Percentiles rank a stretch among this genome's conserved stretches.
These are phyloP conservation scores for Coniferiporia sulphurascens DNA, from an alignment of 1,284 basidiomycete species.

Conservation along the genomic window DNA sequence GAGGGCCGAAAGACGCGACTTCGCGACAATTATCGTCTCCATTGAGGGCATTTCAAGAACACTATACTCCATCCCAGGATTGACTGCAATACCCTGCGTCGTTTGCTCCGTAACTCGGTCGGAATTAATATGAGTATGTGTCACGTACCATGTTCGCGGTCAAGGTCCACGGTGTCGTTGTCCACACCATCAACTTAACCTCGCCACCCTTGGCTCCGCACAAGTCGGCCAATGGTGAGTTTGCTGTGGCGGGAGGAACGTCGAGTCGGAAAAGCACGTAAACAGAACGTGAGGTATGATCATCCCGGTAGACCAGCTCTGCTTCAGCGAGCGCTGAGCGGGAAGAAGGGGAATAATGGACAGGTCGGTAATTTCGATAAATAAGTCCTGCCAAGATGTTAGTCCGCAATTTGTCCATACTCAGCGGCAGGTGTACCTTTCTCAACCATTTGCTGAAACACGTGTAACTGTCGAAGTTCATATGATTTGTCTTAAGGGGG, in stretches of 20 bases:
- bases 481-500: conserved; percentile 67
- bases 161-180: conserved; percentile 97
- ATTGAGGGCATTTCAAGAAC: conserved; percentile 41
- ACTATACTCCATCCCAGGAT: conserved; percentile 70
- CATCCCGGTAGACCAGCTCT: conserved; percentile 87
- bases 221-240: not conserved
- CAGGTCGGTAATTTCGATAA: conserved; percentile 84
- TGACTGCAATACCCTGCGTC: conserved; percentile 78
- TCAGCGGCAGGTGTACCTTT: conserved; percentile 45
- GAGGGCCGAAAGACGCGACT: conserved; percentile 54
- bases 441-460: conserved; percentile 89
- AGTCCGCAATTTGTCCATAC: not conserved
- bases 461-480: conserved; percentile 82
- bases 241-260: not conserved
- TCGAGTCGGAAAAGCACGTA: conserved; percentile 78
- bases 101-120: not conserved
- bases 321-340: conserved; percentile 94
- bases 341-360: conserved; percentile 95
- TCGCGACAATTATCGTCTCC: conserved; percentile 59
- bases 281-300: conserved; percentile 84
- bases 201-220: conserved; percentile 15
- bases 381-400: conserved; percentile 56
- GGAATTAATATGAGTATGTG: not conserved
- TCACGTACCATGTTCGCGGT: conserved; percentile 88
- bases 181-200: conserved; percentile 86